Base-by-base conservation (phyloP, 305 asterid species). In the Petunia hybrid region DNA sequence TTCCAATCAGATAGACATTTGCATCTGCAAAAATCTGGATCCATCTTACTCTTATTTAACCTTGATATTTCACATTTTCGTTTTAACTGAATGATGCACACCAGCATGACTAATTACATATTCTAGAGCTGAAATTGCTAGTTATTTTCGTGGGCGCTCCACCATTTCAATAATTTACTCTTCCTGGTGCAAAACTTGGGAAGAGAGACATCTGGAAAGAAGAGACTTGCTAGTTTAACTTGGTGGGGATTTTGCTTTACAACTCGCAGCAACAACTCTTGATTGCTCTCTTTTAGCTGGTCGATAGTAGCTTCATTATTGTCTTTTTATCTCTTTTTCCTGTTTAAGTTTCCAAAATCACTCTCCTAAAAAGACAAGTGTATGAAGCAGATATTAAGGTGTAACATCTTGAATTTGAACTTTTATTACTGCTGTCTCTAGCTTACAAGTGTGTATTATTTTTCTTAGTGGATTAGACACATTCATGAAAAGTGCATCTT, bases 191-290 rank as follows among this genome's bases (percentile, higher is more conserved):
- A 55, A 43, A 57, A 22, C 70, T 40, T 59, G 68, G 73, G 35
- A 53, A 9, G 64, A n/a, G 56, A 48, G 84, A 63, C 86, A 76
- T 66, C 67, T 80, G 84, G 86, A 83, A 56, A 60, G 62, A 51
- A 38, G 57, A 14, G 71, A 62, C 42, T 77, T 6, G n/a, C 75
- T 80, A 81, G 78, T 74, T 56, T 67, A 80, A 79, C 82, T 36
- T 59, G 79, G 57, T 8, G 64, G 57, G 53, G 68, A 13, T 59
- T 60, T 22, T 48, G 79, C 71, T 46, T 8, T 9, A 76, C 80
- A 79, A 60, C 76, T 57, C 61, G 68, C 79, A 67, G 7, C 46
- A 14, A 9, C 56, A 1, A 13, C 42, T 77, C 67, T 46, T 77
- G 59, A 8, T 36, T 60, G 69, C 45, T 67, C 38, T 45, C 38